phyloP scores from a whole-genome alignment of 768 basidiomycete genomes.

The Boletellus sp. region DNA sequence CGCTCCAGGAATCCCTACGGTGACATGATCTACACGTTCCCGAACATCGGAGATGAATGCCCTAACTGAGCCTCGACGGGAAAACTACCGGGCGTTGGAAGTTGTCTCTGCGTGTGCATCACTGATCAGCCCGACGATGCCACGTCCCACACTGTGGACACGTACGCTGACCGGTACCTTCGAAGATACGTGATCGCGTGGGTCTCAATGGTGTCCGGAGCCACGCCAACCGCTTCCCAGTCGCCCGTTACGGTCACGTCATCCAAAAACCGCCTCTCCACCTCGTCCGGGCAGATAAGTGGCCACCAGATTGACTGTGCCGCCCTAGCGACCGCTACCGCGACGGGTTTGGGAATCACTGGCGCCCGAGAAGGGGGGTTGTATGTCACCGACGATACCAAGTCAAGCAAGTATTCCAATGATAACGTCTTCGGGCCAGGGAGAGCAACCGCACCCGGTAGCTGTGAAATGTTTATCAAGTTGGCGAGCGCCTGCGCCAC shows the following conservation, averaged over 20 bases:
- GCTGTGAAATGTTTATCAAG: slow-evolving; percentile 58
- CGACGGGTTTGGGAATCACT: slow-evolving; percentile 70
- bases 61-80: slow-evolving; percentile 46
- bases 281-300: slow-evolving; percentile 84
- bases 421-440: slow-evolving; percentile 88
- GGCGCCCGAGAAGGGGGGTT: slow-evolving; percentile 69
- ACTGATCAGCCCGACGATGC: slow-evolving; percentile 10
- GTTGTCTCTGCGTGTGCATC: slow-evolving; percentile 48
- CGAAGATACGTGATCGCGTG: slow-evolving; percentile 89
- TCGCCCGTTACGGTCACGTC: slow-evolving; percentile 71
- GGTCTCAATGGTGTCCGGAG: slow-evolving; percentile 80
- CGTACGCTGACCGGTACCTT: slow-evolving; percentile 85
- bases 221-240: slow-evolving; percentile 80
- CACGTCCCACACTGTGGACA: slow-evolving; percentile 25
- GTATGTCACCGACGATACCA: slow-evolving; percentile 79
- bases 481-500: slow-evolving; percentile 91
- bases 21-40: slow-evolving; percentile 27
- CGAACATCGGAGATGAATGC: slow-evolving; percentile 28
- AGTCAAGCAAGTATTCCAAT: slow-evolving; percentile 72
- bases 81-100: slow-evolving; percentile 65
- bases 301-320: slow-evolving; percentile 88
- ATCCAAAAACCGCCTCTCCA: slow-evolving; percentile 81
- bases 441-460: slow-evolving; percentile 69
- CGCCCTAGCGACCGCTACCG: slow-evolving; percentile 56
- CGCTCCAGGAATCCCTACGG: slow-evolving; percentile 8